phyloP scores from a whole-genome alignment of 805 yeast genomes.

The Candida golubevii region DNA sequence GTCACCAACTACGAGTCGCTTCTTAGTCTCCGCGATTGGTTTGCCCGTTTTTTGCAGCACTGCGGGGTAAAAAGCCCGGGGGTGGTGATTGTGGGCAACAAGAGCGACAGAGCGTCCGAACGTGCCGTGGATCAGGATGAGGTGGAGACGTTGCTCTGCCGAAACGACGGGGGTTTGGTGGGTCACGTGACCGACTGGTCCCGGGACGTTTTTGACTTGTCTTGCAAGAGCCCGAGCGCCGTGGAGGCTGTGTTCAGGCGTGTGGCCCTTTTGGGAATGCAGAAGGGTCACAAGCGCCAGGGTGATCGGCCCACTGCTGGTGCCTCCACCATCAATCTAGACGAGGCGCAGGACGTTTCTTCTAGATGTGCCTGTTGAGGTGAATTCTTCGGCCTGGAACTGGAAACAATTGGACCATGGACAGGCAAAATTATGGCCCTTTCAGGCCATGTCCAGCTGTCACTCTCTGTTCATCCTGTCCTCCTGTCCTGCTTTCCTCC shows the following conservation, averaged over 20 bases:
- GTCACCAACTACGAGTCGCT: slow-evolving; percentile 49
- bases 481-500: too few species aligned
- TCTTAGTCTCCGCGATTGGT: slow-evolving; percentile 45
- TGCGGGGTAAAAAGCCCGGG: slow-evolving; percentile 47
- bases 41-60: slow-evolving; percentile 43
- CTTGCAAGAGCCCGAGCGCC: slow-evolving; percentile 26
- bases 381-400: too few species aligned
- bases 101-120: slow-evolving; percentile 36
- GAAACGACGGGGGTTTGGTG: slow-evolving; percentile 19
- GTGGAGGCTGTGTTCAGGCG: slow-evolving; percentile 34
- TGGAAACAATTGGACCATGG: too few species aligned
- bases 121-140: slow-evolving; percentile 35
- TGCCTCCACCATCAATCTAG: neutral
- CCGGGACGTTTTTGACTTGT: slow-evolving; percentile 29
- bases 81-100: slow-evolving; percentile 51
- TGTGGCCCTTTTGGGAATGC: slow-evolving; percentile 34
- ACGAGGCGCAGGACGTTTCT: slow-evolving; percentile 7
- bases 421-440: too few species aligned
- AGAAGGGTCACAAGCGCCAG: neutral
- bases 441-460: too few species aligned
- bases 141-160: slow-evolving; percentile 30
- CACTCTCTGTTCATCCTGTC: too few species aligned
- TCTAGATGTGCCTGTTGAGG: slow-evolving; percentile 7
- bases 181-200: slow-evolving; percentile 32
- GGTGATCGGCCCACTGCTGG: neutral